Evolutionary conservation across 768 basidiomycete species (phyloP).

Genomic region (Fomitopsis serialis): DNA sequence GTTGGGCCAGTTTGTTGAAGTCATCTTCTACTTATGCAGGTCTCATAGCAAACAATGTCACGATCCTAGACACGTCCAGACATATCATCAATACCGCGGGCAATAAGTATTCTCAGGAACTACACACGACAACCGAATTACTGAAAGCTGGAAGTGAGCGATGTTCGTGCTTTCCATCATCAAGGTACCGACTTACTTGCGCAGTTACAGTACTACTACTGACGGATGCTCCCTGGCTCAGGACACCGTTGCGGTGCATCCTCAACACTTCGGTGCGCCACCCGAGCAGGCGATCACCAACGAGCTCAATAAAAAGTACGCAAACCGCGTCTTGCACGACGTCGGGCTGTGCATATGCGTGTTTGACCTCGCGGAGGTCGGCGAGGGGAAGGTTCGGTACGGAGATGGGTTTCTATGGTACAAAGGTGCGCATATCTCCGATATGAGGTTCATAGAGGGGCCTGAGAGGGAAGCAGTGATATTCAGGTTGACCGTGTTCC

Average conservation of each 20-base stretch:
- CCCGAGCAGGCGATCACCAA: slow-evolving; percentile 75
- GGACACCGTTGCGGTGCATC: slow-evolving; percentile 91
- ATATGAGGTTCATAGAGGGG: too few relatives aligned
- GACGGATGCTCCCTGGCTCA: too few relatives aligned
- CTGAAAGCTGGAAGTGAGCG: not conserved
- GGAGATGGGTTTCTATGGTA: slow-evolving; percentile 96
- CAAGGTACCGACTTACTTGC: slow-evolving; percentile 18
- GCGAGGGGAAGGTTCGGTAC: slow-evolving; percentile 90
- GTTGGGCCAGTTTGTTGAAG: too few relatives aligned
- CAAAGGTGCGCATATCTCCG: slow-evolving; percentile 54
- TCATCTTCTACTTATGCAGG: too few relatives aligned
- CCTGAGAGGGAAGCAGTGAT: slow-evolving; percentile 47
- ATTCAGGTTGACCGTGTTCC: slow-evolving; percentile 86
- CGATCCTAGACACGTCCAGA: not conserved
- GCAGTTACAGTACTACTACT: too few relatives aligned
- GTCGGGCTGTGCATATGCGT: slow-evolving; percentile 89
- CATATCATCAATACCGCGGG: too few relatives aligned
- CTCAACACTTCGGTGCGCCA: slow-evolving; percentile 76
- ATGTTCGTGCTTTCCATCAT: slow-evolving; percentile 34
- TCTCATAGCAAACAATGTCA: too few relatives aligned
- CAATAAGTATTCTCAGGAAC: too few relatives aligned
- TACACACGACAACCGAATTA: too few relatives aligned
- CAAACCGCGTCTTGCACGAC: slow-evolving; percentile 85
- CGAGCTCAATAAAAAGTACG: slow-evolving; percentile 93
- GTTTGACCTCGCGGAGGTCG: slow-evolving; percentile 80